Conservation (phyloP, 2,329 filamentous ascomycete genomes). For the Sporothrix phasma region DNA sequence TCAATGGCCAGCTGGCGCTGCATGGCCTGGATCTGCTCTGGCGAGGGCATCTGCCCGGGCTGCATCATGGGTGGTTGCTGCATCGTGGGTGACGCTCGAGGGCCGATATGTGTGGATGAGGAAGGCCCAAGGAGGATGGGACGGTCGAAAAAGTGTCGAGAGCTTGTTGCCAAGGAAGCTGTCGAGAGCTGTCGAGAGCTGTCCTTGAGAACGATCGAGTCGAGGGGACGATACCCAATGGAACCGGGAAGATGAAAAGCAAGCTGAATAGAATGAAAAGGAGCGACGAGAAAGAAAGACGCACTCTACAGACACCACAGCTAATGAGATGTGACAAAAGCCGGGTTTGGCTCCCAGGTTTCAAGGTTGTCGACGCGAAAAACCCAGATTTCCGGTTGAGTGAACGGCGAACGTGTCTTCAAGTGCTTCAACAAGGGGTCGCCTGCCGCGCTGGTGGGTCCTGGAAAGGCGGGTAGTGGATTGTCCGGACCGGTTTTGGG, state of each 20-base stretch:
- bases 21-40: constrained; percentile 77
- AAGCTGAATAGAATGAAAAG: neutral
- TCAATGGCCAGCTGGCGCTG: constrained; percentile 74
- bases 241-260: neutral
- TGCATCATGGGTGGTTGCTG: constrained; percentile 18
- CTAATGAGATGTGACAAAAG: no score
- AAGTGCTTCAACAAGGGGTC: constrained; percentile 6
- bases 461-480: neutral
- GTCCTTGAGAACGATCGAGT: no score
- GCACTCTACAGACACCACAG: no score
- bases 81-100: constrained; percentile 17
- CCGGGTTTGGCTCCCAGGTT: no score
- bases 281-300: constrained; percentile 5
- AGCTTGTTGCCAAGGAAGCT: neutral
- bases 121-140: neutral
- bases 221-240: neutral
- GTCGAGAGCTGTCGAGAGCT: neutral
- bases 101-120: neutral
- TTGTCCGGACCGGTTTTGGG: neutral
- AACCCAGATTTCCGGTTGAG: neutral
- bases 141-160: neutral
- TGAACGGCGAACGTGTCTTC: constrained; percentile 11
- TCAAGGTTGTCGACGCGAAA: constrained; percentile 15
- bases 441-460: neutral
- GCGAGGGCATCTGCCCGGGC: constrained; percentile 45